Conservation (phyloP, 805 yeast species). For the Lachancea lanzarotensis region DNA sequence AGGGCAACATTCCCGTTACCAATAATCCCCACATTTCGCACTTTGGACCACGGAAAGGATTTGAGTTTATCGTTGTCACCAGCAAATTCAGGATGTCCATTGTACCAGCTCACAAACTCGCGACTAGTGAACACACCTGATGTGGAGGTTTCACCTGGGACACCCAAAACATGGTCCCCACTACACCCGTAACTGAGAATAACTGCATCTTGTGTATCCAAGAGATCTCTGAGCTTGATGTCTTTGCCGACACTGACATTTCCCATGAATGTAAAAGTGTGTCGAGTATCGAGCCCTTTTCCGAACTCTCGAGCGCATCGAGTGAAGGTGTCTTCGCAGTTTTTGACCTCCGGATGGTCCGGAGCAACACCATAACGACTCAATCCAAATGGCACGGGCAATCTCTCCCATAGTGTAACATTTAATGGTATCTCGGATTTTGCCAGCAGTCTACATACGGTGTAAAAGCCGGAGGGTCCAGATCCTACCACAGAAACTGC, state of each 20-base stretch:
- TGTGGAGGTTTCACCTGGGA: constrained; percentile 51
- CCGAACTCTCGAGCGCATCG: constrained; percentile 35
- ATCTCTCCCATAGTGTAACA: constrained; percentile 73
- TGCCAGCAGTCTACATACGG: constrained; percentile 66
- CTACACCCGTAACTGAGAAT: constrained; percentile 81
- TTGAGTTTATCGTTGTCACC: constrained; percentile 29
- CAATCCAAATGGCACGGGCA: constrained; percentile 88
- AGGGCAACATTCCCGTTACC: constrained; percentile 97
- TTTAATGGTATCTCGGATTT: constrained; percentile 36
- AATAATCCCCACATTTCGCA: constrained; percentile 66
- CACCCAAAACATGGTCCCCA: constrained; percentile 42
- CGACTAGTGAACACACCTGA: constrained; percentile 75
- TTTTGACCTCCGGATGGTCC: constrained; percentile 95
- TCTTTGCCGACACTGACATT: constrained; percentile 65
- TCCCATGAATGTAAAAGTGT: constrained; percentile 56
- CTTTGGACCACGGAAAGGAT: constrained; percentile 53
- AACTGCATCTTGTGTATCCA: constrained; percentile 59
- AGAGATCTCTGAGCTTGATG: constrained; percentile 43
- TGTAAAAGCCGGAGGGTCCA: constrained; percentile 95
- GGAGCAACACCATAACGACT: constrained; percentile 98
- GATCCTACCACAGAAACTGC: constrained; percentile 78
- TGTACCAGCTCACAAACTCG: constrained; percentile 93
- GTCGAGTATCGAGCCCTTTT: constrained; percentile 19
- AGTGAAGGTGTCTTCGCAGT: constrained; percentile 63
- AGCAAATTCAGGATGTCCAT: constrained; percentile 64